These are phyloP conservation scores for Starmerella vaccinii DNA, from an alignment of 805 yeast species.

Conservation along the genomic window DNA sequence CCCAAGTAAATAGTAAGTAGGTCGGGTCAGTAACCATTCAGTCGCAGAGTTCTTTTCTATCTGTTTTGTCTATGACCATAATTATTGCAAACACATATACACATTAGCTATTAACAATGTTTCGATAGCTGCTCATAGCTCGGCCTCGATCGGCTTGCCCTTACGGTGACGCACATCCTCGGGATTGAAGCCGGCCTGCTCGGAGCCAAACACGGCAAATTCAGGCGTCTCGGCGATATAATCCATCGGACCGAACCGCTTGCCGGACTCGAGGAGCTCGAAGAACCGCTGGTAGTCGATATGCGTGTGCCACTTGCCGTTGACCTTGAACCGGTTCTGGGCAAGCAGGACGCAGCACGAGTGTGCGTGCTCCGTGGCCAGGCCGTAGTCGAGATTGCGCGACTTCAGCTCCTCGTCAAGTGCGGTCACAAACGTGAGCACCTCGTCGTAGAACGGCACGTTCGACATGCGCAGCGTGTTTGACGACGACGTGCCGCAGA, in stretches of 20 bases:
- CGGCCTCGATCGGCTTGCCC: slow-evolving; percentile 34
- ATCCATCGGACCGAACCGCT: slow-evolving; percentile 65
- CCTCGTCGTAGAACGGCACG: slow-evolving; percentile 89
- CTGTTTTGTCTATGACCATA: not conserved
- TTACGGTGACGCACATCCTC: slow-evolving; percentile 46
- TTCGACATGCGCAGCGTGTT: slow-evolving; percentile 91
- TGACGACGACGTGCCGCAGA: slow-evolving; percentile 86
- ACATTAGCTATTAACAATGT: too few relatives aligned
- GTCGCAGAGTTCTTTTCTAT: too few relatives aligned
- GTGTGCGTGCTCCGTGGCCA: slow-evolving; percentile 94
- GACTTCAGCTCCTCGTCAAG: slow-evolving; percentile 51
- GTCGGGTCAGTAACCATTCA: too few relatives aligned
- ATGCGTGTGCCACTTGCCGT: slow-evolving; percentile 78
- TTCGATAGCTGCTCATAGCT: not conserved
- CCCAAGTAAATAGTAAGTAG: too few relatives aligned
- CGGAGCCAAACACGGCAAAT: slow-evolving; percentile 86
- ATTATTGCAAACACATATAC: too few relatives aligned
- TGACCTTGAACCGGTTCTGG: slow-evolving; percentile 54
- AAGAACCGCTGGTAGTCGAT: slow-evolving; percentile 73
- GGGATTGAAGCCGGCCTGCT: slow-evolving; percentile 82
- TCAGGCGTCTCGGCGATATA: slow-evolving; percentile 71
- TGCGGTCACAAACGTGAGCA: slow-evolving; percentile 58
- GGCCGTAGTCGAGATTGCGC: slow-evolving; percentile 62
- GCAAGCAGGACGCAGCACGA: slow-evolving; percentile 87
- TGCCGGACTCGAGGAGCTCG: slow-evolving; percentile 54